phyloP scores from a whole-genome alignment of 495 filamentous ascomycete genomes.

The Hypoxylon crocopeplum region DNA sequence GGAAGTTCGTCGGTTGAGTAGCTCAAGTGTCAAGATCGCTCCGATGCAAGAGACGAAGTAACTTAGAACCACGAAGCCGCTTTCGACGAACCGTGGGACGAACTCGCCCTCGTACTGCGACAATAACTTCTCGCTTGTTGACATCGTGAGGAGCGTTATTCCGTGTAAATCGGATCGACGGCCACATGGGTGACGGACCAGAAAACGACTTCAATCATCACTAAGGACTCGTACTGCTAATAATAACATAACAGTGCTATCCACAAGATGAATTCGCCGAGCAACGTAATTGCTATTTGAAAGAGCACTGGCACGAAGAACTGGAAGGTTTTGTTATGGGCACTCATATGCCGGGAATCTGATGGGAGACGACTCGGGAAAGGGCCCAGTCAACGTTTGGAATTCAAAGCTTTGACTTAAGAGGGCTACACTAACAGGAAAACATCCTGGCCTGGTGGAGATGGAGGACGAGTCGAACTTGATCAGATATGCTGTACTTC shows the following conservation, averaged over 20 bases:
- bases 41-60: constrained; percentile 81
- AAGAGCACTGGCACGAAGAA: not conserved
- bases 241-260: not conserved
- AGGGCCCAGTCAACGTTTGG: not conserved
- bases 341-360: not conserved
- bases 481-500: too few species aligned
- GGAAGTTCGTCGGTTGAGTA: constrained; percentile 78
- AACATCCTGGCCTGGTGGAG: not conserved
- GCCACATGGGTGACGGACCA: constrained; percentile 9
- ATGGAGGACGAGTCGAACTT: too few species aligned
- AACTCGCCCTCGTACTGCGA: constrained; percentile 45
- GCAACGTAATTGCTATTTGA: not conserved
- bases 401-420: not conserved
- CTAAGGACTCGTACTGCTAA: not conserved
- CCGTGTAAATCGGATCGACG: not conserved
- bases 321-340: not conserved
- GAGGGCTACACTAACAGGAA: not conserved
- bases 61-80: constrained; percentile 73
- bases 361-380: not conserved
- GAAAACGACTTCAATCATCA: constrained; percentile 12
- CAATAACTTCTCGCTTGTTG: constrained; percentile 18
- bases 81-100: constrained; percentile 61
- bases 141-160: constrained; percentile 26
- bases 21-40: constrained; percentile 77
- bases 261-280: not conserved